Percentiles rank a stretch among this genome's conserved stretches.
Evolutionary conservation across 2,329 filamentous ascomycete species (phyloP).

Genomic region (Pezizomycotina sp.): DNA sequence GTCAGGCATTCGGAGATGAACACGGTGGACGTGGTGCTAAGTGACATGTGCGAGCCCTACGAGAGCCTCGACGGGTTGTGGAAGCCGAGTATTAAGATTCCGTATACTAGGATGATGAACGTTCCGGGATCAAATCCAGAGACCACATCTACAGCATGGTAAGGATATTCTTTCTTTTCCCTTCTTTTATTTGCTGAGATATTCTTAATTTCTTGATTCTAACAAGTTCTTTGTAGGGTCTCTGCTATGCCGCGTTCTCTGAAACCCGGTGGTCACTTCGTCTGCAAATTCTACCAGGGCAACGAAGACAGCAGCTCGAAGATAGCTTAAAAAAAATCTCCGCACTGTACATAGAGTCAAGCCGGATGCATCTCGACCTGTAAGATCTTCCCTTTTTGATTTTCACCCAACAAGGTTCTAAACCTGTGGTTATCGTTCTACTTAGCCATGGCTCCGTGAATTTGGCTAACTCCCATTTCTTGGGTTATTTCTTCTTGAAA

Average conservation of each 20-base stretch:
- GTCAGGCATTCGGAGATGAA: conserved; percentile 33
- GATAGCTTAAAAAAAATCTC: conserved; percentile 59
- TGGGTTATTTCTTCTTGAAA: too few relatives aligned
- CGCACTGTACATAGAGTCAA: conserved; percentile 70
- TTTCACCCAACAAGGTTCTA: too few relatives aligned
- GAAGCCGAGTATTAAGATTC: conserved; percentile 84
- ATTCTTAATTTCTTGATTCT: neutral
- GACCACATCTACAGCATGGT: conserved; percentile 96
- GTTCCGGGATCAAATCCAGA: conserved; percentile 67
- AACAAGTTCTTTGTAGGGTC: conserved; percentile 44
- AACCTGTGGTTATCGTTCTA: conserved; percentile 4
- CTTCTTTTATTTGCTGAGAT: conserved; percentile 1
- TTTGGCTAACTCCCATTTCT: too few relatives aligned
- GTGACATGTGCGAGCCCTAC: conserved; percentile 99
- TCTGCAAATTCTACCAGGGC: conserved; percentile 97
- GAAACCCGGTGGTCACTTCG: conserved; percentile 66
- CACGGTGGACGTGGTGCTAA: conserved; percentile 76
- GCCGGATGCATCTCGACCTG: conserved; percentile 74
- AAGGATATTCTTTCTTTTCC: conserved; percentile 28
- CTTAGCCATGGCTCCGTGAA: neutral
- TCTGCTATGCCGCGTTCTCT: conserved; percentile 73
- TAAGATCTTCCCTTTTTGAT: conserved; percentile 34
- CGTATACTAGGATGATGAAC: conserved; percentile 98
- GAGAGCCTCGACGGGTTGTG: conserved; percentile 55
- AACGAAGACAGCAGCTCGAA: conserved; percentile 69